Conservation (phyloP, 2,329 filamentous ascomycete species). For the Penicillium thymicola region DNA sequence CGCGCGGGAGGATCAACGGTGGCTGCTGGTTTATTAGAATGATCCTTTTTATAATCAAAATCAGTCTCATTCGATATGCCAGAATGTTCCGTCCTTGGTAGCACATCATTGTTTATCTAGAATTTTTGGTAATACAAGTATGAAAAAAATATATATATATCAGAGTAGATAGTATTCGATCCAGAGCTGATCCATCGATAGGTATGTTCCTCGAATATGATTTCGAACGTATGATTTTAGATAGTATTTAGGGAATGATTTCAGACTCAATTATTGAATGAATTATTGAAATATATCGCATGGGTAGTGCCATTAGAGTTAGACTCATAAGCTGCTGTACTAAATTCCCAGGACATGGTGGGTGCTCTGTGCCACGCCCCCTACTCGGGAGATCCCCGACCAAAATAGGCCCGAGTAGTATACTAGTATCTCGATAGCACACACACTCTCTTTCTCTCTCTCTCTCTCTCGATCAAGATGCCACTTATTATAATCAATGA, state of each 20-base stretch:
- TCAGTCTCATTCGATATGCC: neutral
- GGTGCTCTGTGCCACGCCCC: neutral
- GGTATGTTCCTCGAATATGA: neutral
- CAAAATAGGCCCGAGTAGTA: neutral
- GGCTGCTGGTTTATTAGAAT: slow-evolving; percentile 79
- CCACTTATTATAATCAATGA: slow-evolving; percentile 6
- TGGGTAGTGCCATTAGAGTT: neutral
- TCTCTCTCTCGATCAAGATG: neutral
- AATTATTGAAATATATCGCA: neutral
- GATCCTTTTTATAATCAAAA: neutral
- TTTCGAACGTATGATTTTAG: neutral
- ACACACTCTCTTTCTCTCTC: no score
- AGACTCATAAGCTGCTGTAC: neutral
- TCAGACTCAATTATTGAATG: neutral
- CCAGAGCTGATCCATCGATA: no score
- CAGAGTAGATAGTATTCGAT: neutral
- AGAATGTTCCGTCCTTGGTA: neutral
- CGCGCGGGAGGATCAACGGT: slow-evolving; percentile 78
- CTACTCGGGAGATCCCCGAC: slow-evolving; percentile 17
- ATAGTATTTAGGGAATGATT: neutral
- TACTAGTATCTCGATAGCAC: neutral
- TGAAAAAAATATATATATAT: neutral
- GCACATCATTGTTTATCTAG: neutral
- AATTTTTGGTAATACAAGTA: neutral
- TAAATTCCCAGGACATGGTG: neutral